Evolutionary conservation across 805 yeast genomes (phyloP).

Genomic region (Metschnikowia aberdeeniae): DNA sequence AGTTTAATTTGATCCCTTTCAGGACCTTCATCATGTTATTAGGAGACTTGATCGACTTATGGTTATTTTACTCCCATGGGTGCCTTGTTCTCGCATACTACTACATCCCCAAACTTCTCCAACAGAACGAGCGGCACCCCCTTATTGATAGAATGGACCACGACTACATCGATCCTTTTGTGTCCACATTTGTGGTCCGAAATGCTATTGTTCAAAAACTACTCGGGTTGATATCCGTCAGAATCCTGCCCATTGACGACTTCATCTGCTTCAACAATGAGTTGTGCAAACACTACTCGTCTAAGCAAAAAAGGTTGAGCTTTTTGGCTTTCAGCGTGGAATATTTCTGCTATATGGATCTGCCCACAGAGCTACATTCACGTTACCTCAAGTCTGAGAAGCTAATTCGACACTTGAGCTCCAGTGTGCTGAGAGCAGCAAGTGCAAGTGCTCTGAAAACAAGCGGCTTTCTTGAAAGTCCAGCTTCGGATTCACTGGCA

Average conservation of each 20-base stretch:
- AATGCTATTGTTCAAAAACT: constrained; percentile 7
- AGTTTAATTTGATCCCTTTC: constrained; percentile 2
- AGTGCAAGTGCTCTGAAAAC: background rate
- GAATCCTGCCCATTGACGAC: constrained; percentile 7
- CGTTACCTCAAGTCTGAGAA: constrained; percentile 6
- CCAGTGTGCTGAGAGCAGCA: constrained; percentile 4
- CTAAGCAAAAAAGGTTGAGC: constrained; percentile 1
- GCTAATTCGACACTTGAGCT: constrained; percentile 2
- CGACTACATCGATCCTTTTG: constrained; percentile 6
- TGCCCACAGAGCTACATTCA: constrained; percentile 5
- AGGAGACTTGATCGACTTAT: constrained; percentile 9
- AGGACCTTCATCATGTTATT: background rate
- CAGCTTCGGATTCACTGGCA: background rate
- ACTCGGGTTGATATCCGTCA: background rate
- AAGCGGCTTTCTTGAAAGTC: background rate
- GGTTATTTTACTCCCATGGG: constrained; percentile 17
- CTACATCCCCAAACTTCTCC: constrained; percentile 7
- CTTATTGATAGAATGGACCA: constrained; percentile 4
- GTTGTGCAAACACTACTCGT: constrained; percentile 5
- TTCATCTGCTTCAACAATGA: constrained; percentile 8
- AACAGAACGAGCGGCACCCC: background rate
- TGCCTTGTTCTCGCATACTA: constrained; percentile 9
- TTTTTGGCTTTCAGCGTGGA: constrained; percentile 9
- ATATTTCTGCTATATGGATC: constrained; percentile 14
- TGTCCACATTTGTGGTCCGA: constrained; percentile 5